Evolutionary conservation across 768 basidiomycete genomes (phyloP).

Genomic region (Gautieria morchelliformis): DNA sequence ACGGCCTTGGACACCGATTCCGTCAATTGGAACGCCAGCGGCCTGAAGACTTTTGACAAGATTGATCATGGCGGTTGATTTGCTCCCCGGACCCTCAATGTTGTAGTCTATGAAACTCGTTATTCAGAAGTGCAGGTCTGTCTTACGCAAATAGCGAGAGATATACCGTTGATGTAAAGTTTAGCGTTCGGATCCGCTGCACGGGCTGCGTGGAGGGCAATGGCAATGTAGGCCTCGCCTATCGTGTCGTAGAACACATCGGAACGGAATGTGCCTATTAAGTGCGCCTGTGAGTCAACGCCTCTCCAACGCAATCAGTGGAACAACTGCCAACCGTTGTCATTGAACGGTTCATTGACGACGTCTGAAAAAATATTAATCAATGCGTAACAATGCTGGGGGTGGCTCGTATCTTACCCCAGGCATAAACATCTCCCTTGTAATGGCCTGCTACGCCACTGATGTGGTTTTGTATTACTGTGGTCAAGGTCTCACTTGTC

Average conservation of each 20-base stretch:
- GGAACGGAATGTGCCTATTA: constrained; percentile 34
- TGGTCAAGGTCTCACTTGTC: constrained; percentile 10
- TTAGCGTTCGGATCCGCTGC: constrained; percentile 46
- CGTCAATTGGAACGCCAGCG: constrained; percentile 45
- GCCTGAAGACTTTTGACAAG: constrained; percentile 40
- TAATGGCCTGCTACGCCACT: constrained; percentile 42
- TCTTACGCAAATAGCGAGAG: constrained; percentile 1
- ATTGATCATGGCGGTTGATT: constrained; percentile 45
- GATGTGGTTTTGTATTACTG: constrained; percentile 39
- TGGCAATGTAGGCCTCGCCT: constrained; percentile 37
- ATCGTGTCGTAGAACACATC: constrained; percentile 45
- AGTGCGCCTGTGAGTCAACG: neutral
- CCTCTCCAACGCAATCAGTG: neutral
- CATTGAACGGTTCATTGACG: constrained; percentile 51
- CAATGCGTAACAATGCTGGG: neutral
- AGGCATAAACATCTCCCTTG: constrained; percentile 43
- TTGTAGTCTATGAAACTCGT: constrained; percentile 22
- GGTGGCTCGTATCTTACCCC: constrained; percentile 16
- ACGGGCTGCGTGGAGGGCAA: constrained; percentile 44
- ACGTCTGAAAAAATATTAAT: constrained; percentile 38
- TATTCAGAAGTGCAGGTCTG: neutral
- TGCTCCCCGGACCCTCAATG: constrained; percentile 28
- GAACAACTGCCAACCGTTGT: constrained; percentile 27
- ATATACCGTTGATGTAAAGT: constrained; percentile 34
- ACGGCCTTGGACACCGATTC: constrained; percentile 48